These are phyloP conservation scores for Neurospora cerealis DNA, from an alignment of 495 filamentous ascomycete species.

Conservation along the genomic window DNA sequence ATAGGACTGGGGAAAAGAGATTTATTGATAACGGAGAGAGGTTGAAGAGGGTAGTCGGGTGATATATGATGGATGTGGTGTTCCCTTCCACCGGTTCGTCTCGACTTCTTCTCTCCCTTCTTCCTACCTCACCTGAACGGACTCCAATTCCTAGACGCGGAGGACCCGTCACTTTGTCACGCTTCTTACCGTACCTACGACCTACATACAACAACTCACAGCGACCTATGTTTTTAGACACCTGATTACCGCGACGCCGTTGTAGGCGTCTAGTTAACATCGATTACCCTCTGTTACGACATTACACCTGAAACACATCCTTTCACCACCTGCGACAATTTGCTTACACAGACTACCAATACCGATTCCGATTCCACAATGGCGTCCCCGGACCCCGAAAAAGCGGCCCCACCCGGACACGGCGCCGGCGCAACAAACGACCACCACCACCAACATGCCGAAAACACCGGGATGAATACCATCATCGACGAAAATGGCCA, in stretches of 20 bases:
- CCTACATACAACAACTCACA: background rate
- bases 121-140: background rate
- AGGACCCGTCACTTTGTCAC: background rate
- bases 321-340: background rate
- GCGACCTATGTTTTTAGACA: background rate
- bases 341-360: background rate
- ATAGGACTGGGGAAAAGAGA: background rate
- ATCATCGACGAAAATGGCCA: background rate
- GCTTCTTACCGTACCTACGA: background rate
- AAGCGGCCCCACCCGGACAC: background rate
- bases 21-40: background rate
- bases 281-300: background rate
- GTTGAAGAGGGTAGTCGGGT: background rate
- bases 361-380: background rate
- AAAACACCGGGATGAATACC: background rate
- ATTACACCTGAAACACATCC: background rate
- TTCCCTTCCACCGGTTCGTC: background rate
- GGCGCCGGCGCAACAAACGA: background rate
- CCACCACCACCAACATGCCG: background rate
- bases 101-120: too few species aligned
- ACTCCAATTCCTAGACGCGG: background rate
- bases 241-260: background rate
- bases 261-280: background rate
- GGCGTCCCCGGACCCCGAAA: conserved; percentile 3
- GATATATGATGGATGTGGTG: background rate